Evolutionary conservation across 1,284 basidiomycete species (phyloP).

Genomic region (Microbotryum saponariae): DNA sequence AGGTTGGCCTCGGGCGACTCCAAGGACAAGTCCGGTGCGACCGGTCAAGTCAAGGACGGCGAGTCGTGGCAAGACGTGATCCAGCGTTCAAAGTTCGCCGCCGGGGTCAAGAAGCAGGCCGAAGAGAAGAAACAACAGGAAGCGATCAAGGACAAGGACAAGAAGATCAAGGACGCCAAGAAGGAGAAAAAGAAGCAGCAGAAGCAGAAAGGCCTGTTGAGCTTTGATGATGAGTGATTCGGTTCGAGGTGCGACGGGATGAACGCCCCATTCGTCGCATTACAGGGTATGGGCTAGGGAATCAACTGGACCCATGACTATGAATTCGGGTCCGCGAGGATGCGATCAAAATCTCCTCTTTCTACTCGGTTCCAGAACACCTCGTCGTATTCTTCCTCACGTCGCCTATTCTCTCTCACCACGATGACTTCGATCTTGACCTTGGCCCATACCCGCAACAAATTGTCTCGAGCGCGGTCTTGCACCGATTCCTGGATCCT

Average conservation of each 20-base stretch:
- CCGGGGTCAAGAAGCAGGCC: neutral
- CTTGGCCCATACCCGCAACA: too few species aligned
- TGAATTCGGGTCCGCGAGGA: too few species aligned
- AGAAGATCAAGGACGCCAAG: constrained; percentile 4
- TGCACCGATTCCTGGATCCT: neutral
- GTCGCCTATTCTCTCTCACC: too few species aligned
- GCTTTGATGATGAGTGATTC: too few species aligned
- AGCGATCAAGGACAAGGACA: constrained; percentile 3
- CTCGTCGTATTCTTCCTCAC: too few species aligned
- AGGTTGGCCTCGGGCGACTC: constrained; percentile 16
- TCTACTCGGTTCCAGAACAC: too few species aligned
- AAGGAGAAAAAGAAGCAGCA: constrained; percentile 10
- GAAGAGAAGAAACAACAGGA: neutral
- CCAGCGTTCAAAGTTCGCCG: constrained; percentile 2
- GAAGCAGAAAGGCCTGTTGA: constrained; percentile 10
- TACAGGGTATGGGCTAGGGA: too few species aligned
- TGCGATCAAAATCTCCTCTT: too few species aligned
- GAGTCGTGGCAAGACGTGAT: constrained; percentile 24
- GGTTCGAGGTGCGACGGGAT: too few species aligned
- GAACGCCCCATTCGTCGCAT: too few species aligned
- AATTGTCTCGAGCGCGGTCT: neutral
- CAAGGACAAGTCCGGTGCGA: neutral
- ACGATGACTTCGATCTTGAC: too few species aligned
- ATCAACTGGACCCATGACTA: too few species aligned
- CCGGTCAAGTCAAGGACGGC: neutral